Evolutionary conservation across 1,284 basidiomycete species (phyloP).

Genomic region (Malassezia arunalokei): DNA sequence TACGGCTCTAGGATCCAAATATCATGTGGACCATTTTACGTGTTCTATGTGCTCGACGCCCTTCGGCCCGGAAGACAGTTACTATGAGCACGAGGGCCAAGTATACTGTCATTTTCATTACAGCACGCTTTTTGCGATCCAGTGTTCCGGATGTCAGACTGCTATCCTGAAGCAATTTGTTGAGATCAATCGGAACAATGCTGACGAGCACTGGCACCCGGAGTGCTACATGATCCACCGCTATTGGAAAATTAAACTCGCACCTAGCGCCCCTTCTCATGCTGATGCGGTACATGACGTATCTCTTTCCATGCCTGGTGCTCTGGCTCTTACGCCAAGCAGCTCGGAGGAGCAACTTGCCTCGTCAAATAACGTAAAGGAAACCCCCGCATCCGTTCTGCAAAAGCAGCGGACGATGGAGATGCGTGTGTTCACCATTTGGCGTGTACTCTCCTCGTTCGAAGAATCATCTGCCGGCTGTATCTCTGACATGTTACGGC

Average conservation of each 20-base stretch:
- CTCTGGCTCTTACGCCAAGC: conserved; percentile 17
- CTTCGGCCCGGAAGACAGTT: conserved; percentile 95
- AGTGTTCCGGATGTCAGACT: conserved; percentile 91
- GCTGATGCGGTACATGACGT: background rate
- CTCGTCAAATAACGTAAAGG: conserved; percentile 32
- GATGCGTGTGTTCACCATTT: conserved; percentile 92
- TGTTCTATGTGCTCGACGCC: conserved; percentile 91
- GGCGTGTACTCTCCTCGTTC: conserved; percentile 96
- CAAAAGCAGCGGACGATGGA: conserved; percentile 91
- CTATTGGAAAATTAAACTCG: conserved; percentile 98
- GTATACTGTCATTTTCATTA: conserved; percentile 73
- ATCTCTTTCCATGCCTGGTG: conserved; percentile 4
- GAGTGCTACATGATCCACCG: conserved; percentile 99
- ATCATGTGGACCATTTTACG: conserved; percentile 98
- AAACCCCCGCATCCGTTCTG: conserved; percentile 71
- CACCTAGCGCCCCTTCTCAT: conserved; percentile 13
- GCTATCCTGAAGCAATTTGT: conserved; percentile 99
- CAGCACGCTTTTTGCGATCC: conserved; percentile 92
- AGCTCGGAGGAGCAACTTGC: conserved; percentile 53
- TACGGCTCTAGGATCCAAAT: conserved; percentile 98
- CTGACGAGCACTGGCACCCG: conserved; percentile 99
- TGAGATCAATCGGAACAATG: conserved; percentile 95
- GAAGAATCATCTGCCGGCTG: conserved; percentile 98
- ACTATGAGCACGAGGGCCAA: conserved; percentile 92
- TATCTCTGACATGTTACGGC: conserved; percentile 89